phyloP scores from a whole-genome alignment of 2,329 filamentous ascomycete species.

The Phialophora macrospora region DNA sequence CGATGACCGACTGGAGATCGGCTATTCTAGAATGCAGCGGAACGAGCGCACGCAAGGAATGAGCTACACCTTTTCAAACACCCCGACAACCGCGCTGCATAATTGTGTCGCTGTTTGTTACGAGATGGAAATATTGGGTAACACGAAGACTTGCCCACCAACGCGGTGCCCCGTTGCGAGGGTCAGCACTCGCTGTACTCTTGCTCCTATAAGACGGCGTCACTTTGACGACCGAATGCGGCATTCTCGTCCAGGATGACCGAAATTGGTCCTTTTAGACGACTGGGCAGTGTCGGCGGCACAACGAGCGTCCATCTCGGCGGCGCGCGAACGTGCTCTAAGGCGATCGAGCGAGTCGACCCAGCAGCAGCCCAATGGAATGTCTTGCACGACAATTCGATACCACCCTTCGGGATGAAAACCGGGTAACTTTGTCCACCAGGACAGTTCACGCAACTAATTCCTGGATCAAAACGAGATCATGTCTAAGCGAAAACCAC shows the following conservation, averaged over 20 bases:
- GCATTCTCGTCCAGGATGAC: neutral
- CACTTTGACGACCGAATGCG: too few species aligned
- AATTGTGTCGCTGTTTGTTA: too few species aligned
- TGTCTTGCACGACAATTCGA: neutral
- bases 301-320: neutral
- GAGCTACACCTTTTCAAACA: too few species aligned
- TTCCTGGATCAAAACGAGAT: neutral
- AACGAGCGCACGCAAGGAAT: too few species aligned
- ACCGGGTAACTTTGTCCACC: neutral
- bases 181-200: neutral
- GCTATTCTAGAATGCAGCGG: too few species aligned
- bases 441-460: neutral
- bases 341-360: neutral
- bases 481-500: too few species aligned
- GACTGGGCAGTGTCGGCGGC: neutral
- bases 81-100: too few species aligned
- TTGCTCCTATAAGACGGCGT: neutral
- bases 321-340: neutral
- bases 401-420: neutral
- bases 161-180: conserved; percentile 5
- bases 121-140: too few species aligned
- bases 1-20: too few species aligned
- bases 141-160: too few species aligned
- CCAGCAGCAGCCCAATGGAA: too few species aligned
- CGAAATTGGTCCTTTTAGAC: neutral